Evolutionary conservation across 495 filamentous ascomycete species (phyloP), one percentile per base, ranked within the genome.

Genomic region (Eremomyces bilateralis): DNA sequence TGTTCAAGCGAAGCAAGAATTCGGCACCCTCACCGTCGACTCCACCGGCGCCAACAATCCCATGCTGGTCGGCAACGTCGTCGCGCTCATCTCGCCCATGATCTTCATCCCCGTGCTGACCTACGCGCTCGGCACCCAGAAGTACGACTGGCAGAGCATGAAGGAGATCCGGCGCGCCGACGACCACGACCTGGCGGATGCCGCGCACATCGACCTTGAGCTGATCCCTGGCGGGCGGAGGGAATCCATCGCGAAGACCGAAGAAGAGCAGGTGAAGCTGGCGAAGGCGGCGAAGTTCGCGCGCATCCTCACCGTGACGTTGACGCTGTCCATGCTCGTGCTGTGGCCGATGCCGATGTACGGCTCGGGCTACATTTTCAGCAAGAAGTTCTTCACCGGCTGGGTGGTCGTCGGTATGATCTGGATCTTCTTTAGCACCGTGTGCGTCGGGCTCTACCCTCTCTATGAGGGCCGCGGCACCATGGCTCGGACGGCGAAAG

Each of bases 291-390:
- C 79, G 20, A 66, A 74, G 39, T 82, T 90, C 47, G 80, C 83
- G 8, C 79, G 80, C 43, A 67, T 60, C 4, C 63, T 79, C 42
- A 93, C 83, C 0, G 61, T 76, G 16, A 56, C 69, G 44, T 64
- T 92, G 60, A 82, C 83, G 0, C 39, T 93, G 0, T 65, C 69
- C 4, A 56, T 95, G 35, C 53, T 95, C 2, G 62, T 95, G 15
- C 65, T 93, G 31, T 95, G 85, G 85, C 85, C 85, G 5, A 88
- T 93, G 63, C 85, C 85, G 1, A 70, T 95, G 71, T 95, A 90
- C 49, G 85, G 81, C 4, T 62, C 63, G 4, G 69, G 67, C 15
- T 95, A 95, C 48, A 65, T 93, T 24, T 93, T 93, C 59, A 77
- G 69, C 51, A 83, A 81, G 59, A 64, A 65, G 30, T 93, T 93